These are phyloP conservation scores for Ceratocystis lukuohia DNA, from an alignment of 2,329 filamentous ascomycete species.

Conservation along the genomic window DNA sequence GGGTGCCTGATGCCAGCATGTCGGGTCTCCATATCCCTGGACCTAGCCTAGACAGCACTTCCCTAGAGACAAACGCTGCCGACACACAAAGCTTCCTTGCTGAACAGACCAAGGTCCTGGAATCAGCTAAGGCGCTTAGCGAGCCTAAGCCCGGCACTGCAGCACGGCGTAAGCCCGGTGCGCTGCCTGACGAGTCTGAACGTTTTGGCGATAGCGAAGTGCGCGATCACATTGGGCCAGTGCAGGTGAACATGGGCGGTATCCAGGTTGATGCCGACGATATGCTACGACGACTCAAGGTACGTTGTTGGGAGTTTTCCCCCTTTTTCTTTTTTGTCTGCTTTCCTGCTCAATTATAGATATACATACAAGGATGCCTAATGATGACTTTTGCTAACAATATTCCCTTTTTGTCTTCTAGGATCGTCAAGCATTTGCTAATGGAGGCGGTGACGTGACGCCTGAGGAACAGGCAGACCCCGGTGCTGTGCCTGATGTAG, in stretches of 20 bases:
- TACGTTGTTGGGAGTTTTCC: constrained; percentile 29
- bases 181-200: constrained; percentile 23
- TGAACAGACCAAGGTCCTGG: constrained; percentile 62
- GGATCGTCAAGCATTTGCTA: constrained; percentile 43
- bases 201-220: constrained; percentile 25
- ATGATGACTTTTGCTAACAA: background rate
- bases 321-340: background rate
- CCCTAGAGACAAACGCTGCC: constrained; percentile 23
- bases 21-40: constrained; percentile 45
- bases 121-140: constrained; percentile 28
- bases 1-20: constrained; percentile 60
- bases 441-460: constrained; percentile 11
- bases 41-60: constrained; percentile 24
- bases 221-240: constrained; percentile 78
- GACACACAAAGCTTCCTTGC: constrained; percentile 67
- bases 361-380: background rate
- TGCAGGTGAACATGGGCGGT: constrained; percentile 96
- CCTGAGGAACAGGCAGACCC: constrained; percentile 13
- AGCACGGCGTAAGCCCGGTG: constrained; percentile 36
- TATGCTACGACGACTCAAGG: constrained; percentile 76
- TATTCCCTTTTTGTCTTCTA: constrained; percentile 22
- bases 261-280: constrained; percentile 94
- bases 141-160: constrained; percentile 5
- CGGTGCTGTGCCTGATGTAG: constrained; percentile 15
- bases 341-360: background rate